Evolutionary conservation across 75 land plant genomes (phyloP).

Genomic region (Adiantum capillusveneris): DNA sequence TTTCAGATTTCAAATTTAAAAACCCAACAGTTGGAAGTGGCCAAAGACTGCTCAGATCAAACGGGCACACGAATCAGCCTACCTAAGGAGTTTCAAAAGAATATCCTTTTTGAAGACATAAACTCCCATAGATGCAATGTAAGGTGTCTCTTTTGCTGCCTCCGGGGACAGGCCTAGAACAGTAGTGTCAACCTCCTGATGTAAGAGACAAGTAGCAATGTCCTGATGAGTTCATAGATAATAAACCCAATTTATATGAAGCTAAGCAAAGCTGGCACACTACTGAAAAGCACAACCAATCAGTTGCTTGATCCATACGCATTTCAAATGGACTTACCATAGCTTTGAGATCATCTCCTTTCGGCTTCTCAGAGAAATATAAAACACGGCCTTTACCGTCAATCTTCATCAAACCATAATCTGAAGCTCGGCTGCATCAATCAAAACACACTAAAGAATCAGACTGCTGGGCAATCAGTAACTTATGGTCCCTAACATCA

Average conservation of each 20-base stretch:
- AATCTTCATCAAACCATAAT: conserved; percentile 92
- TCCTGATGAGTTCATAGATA: too few relatives aligned
- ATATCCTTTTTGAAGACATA: conserved; percentile 91
- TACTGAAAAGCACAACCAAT: too few relatives aligned
- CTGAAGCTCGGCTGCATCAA: conserved; percentile 79
- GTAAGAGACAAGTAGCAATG: too few relatives aligned
- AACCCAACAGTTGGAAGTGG: too few relatives aligned
- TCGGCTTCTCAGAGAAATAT: conserved; percentile 86
- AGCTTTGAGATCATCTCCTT: conserved; percentile 63
- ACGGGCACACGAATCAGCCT: background rate
- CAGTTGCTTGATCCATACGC: too few relatives aligned
- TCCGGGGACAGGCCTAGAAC: conserved; percentile 73
- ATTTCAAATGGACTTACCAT: conserved; percentile 60
- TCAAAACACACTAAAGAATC: too few relatives aligned
- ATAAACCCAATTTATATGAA: too few relatives aligned
- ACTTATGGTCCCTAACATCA: too few relatives aligned
- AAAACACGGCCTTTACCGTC: conserved; percentile 72
- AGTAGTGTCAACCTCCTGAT: conserved; percentile 86
- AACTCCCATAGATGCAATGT: conserved; percentile 98
- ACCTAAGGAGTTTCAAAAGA: conserved; percentile 91
- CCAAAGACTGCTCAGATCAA: background rate
- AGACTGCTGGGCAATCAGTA: too few relatives aligned
- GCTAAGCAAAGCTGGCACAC: too few relatives aligned
- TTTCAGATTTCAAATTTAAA: too few relatives aligned
- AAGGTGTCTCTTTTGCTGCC: conserved; percentile 76